phyloP scores from a whole-genome alignment of 108 stramenopile genomes.

The Nitzschia sp. region DNA sequence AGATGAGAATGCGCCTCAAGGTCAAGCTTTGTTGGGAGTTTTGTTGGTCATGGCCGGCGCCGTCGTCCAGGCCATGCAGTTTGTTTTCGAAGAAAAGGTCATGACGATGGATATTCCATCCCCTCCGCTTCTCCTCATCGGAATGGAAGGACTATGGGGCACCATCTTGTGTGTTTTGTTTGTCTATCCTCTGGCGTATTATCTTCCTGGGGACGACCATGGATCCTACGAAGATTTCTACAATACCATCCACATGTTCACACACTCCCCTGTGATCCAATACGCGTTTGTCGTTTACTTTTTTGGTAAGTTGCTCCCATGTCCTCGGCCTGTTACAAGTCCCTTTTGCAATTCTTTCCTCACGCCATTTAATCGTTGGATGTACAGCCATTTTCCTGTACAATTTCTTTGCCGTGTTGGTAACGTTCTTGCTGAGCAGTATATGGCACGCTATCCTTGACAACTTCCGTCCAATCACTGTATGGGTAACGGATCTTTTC shows the following conservation, averaged over 20 bases:
- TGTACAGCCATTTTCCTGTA: slow-evolving; percentile 81
- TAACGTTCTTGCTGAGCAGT: slow-evolving; percentile 85
- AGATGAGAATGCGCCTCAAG: slow-evolving; percentile 4
- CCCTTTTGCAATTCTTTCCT: not conserved
- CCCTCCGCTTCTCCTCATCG: slow-evolving; percentile 87
- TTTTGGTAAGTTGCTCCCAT: slow-evolving; percentile 14
- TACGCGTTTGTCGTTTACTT: slow-evolving; percentile 80
- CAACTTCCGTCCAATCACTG: slow-evolving; percentile 95
- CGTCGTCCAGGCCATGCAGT: slow-evolving; percentile 88
- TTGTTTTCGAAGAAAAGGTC: slow-evolving; percentile 92
- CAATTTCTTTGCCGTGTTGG: slow-evolving; percentile 94
- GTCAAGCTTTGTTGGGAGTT: slow-evolving; percentile 76
- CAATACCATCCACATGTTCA: slow-evolving; percentile 80
- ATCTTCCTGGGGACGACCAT: slow-evolving; percentile 86
- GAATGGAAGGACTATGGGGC: slow-evolving; percentile 94
- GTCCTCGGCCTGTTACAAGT: too few relatives aligned
- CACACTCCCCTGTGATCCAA: slow-evolving; percentile 64
- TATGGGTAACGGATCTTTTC: slow-evolving; percentile 87
- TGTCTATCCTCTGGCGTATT: slow-evolving; percentile 84
- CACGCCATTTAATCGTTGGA: not conserved
- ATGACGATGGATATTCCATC: slow-evolving; percentile 82
- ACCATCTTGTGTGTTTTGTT: slow-evolving; percentile 72
- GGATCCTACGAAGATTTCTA: slow-evolving; percentile 88
- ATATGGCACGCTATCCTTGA: slow-evolving; percentile 98
- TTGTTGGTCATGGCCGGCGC: slow-evolving; percentile 82